Base-by-base conservation (phyloP, 768 basidiomycete species). In the Boletus sp. region DNA sequence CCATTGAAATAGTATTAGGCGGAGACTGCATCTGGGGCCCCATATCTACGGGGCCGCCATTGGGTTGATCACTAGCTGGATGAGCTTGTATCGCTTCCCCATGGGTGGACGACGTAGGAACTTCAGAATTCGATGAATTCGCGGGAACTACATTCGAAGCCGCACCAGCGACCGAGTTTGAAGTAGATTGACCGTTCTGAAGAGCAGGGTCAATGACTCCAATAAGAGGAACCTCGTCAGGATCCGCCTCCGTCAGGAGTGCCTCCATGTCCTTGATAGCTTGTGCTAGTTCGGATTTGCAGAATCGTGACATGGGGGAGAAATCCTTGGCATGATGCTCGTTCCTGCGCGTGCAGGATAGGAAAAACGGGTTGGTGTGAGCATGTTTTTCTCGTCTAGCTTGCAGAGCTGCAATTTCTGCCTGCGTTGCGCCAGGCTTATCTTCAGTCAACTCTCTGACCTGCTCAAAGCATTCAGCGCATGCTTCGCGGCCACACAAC, bases 401-500 rank as follows among this genome's bases (percentile, higher is more conserved):
- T 55, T 81, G 80, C 9, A 83, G 72, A 32, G 78, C 79, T 6
- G 78, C 75, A 7, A 80, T 71, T 61, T 85, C 81, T 6, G 75
- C 73, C 37, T 77, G 76, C 9, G 75, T 73, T 5, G 81, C 80
- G 33, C 76, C 78, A 2, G 77, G 72, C 30, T 76, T 77, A 57
- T 81, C 82, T 56, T 76, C 73, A 9, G 87, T 90, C 36, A 89
- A 74, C 14, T 85, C 83, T 54, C 76, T 73, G 51, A 95, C 83
- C 61, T 83, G 86, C 29, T 80, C 77, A 65, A 83, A 90, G 68
- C 95, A 97, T 57, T 92, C 89, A 1, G 85, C 78, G 68, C 95
- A 98, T 9, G 90, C 85, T 72, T 97, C 95, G 10, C 92, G 84
- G 5, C 92, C 95, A 70, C 95, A 98, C 39, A 83, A 68, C n/a